phyloP scores from a whole-genome alignment of 2,329 filamentous ascomycete genomes.

The Sphaerostilbella broomeana region DNA sequence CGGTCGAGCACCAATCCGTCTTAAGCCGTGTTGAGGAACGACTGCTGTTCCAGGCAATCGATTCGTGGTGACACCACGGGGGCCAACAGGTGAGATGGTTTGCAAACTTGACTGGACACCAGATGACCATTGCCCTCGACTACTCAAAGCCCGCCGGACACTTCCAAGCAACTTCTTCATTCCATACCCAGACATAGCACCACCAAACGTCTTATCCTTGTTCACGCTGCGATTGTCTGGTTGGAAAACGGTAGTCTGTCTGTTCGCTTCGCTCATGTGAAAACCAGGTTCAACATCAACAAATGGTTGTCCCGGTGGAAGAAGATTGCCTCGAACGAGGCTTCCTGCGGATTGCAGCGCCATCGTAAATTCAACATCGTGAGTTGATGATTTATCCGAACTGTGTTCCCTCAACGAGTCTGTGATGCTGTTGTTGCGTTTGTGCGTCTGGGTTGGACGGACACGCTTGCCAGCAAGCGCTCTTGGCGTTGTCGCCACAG shows the following conservation, averaged over 20 bases:
- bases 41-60: slow-evolving; percentile 53
- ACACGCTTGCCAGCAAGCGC: slow-evolving; percentile 53
- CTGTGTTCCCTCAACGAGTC: slow-evolving; percentile 72
- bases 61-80: slow-evolving; percentile 49
- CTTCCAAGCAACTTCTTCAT: slow-evolving; percentile 84
- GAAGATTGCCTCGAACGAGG: slow-evolving; percentile 77
- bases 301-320: slow-evolving; percentile 76
- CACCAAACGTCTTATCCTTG: slow-evolving; percentile 44
- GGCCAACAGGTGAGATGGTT: slow-evolving; percentile 42
- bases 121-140: slow-evolving; percentile 38
- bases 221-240: slow-evolving; percentile 31
- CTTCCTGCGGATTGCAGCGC: slow-evolving; percentile 69
- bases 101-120: slow-evolving; percentile 42
- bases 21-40: slow-evolving; percentile 47
- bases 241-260: slow-evolving; percentile 49
- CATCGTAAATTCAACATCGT: slow-evolving; percentile 52
- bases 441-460: slow-evolving; percentile 57
- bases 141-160: slow-evolving; percentile 75
- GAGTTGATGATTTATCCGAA: slow-evolving; percentile 43
- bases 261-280: slow-evolving; percentile 37
- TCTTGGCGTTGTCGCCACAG: slow-evolving; percentile 52
- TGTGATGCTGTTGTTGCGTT: slow-evolving; percentile 79
- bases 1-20: slow-evolving; percentile 37
- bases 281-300: slow-evolving; percentile 59
- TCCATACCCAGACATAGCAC: slow-evolving; percentile 61